Evolutionary conservation across 2,329 filamentous ascomycete species (phyloP).

Genomic region (Phaeosphaeriaceae sp.): DNA sequence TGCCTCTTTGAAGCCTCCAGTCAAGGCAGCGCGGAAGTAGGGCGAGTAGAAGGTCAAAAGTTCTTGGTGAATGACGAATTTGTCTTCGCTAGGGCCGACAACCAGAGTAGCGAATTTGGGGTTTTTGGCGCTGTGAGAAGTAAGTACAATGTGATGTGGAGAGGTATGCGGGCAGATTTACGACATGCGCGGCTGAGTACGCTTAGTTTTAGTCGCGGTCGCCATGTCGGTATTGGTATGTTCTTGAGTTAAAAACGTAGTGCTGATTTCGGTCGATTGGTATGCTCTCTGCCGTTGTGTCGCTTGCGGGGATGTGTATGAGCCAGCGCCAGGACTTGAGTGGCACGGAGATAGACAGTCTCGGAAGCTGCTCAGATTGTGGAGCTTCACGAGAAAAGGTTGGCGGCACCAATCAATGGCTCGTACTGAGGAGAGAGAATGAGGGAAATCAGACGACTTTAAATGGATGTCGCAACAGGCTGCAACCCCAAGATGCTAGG

Average conservation of each 20-base stretch:
- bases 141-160: background rate
- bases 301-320: too few species aligned
- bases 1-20: conserved; percentile 11
- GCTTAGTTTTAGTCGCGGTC: background rate
- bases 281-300: too few species aligned
- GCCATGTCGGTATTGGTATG: background rate
- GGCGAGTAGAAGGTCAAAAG: conserved; percentile 18
- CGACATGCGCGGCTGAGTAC: background rate
- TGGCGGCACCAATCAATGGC: background rate
- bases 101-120: conserved; percentile 2
- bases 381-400: background rate
- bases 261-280: background rate
- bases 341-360: background rate
- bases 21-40: conserved; percentile 25
- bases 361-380: background rate
- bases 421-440: background rate
- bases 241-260: too few species aligned
- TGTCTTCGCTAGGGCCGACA: conserved; percentile 1
- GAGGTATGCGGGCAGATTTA: background rate
- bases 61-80: conserved; percentile 10
- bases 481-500: background rate
- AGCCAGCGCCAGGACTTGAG: too few species aligned
- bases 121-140: background rate
- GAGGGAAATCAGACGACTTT: background rate
- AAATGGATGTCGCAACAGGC: background rate